Conservation (phyloP, 768 basidiomycete genomes). For the Lactarius sp. region DNA sequence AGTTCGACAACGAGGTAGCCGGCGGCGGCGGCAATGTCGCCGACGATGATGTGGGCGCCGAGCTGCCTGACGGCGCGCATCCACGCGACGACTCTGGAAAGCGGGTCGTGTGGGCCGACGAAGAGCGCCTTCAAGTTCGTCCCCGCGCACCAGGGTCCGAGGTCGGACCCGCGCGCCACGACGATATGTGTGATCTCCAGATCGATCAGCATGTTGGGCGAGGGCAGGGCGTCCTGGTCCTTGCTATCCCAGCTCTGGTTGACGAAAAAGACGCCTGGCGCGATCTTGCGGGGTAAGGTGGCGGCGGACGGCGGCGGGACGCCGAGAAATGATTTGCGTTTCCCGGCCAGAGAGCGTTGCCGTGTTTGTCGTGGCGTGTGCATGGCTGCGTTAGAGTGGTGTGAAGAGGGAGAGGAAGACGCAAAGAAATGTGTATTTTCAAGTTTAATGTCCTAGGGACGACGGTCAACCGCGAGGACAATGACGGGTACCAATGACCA, state of each 20-base stretch:
- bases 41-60: slow-evolving; percentile 8
- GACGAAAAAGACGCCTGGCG: slow-evolving; percentile 15
- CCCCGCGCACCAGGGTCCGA: neutral
- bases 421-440: neutral
- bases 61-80: slow-evolving; percentile 16
- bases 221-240: neutral
- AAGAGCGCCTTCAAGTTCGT: slow-evolving; percentile 16
- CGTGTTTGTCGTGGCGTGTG: neutral
- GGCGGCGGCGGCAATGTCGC: slow-evolving; percentile 11
- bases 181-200: slow-evolving; percentile 17
- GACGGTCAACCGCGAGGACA: neutral
- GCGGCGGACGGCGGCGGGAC: neutral
- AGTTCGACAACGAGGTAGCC: slow-evolving; percentile 19
- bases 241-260: neutral
- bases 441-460: neutral
- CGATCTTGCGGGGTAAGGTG: slow-evolving; percentile 11
- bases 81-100: slow-evolving; percentile 17
- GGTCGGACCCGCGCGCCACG: slow-evolving; percentile 1
- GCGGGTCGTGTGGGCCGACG: slow-evolving; percentile 12
- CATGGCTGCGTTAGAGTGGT: neutral
- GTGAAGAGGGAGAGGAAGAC: neutral
- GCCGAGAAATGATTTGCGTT: neutral
- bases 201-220: neutral
- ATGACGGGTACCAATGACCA: neutral
- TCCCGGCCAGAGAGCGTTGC: neutral